Evolutionary conservation across 2,329 filamentous ascomycete genomes (phyloP), one percentile per base, ranked within the genome.

Genomic region (Apiospora aurea): DNA sequence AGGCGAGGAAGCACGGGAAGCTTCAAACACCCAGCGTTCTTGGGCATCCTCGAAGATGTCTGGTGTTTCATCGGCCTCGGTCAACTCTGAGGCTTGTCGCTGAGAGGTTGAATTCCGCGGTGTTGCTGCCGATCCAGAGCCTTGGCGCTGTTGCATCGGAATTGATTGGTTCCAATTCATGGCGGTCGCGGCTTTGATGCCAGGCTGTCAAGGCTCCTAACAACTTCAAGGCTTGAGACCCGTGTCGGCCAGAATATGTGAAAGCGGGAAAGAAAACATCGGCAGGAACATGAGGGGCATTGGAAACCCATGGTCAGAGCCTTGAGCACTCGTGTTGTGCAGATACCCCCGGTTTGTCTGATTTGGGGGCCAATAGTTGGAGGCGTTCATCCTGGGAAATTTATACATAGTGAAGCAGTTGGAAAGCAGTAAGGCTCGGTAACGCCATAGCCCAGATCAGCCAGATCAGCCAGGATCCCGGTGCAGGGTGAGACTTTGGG

Each of bases 11-110:
- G 43, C 67, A 38, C 57, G 57, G 24, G 57, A 64, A 21, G 67
- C 26, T 26, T 69, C 67, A 5, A 49, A 69, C 11, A 46, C 41
- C 67, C 67, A 69, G 46, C 38, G 21, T 49, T 69, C 67, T 69
- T 29, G 67, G 21, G 67, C 43, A 69, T 69, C 67, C 21, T 69
- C 67, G 29, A 69, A 69, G 21, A 49, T 44, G 26, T 49, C 67
- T 1, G 67, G 43, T 21, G 43, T 49, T 11, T 69, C 67, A 11
- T 69, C 38, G 1, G 34, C 47, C 68, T 53, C 69, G 72, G 18
- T 29, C 72, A 69, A 61, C 16, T 64, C 57, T n/a, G 57, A 64
- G 24, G 57, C 57, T 24, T 64, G 57, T 41, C 57, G 57, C 10
- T 38, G 57, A 7, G 57, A 29, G 6, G 7, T 18, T 64, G 57